phyloP scores from a whole-genome alignment of 345 rosid species.

The Aquilaria sinensis region DNA sequence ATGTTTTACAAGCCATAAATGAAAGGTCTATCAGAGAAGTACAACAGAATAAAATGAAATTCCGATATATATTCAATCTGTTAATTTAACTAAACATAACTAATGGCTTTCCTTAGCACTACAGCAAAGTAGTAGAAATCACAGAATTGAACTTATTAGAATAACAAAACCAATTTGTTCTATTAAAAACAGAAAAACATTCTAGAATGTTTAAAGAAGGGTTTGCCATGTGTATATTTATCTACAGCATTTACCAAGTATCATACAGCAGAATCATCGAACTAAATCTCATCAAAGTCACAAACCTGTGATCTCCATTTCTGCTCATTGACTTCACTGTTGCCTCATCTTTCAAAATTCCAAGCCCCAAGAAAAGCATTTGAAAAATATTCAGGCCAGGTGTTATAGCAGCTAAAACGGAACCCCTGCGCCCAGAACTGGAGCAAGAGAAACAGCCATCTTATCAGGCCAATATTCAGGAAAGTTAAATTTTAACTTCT shows the following conservation, averaged over 20 bases:
- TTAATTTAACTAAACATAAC: no score
- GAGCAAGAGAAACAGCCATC: conserved; percentile 15
- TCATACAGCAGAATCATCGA: background rate
- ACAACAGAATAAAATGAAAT: no score
- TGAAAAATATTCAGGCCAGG: conserved; percentile 67
- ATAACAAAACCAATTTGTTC: background rate
- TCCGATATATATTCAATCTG: no score
- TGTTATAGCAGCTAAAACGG: conserved; percentile 58
- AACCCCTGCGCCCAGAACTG: conserved; percentile 80
- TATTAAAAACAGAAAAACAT: background rate
- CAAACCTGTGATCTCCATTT: conserved; percentile 79
- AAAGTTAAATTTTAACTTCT: conserved; percentile 4
- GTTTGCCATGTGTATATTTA: background rate
- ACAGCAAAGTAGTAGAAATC: no score
- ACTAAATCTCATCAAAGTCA: conserved; percentile 1
- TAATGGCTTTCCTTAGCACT: no score
- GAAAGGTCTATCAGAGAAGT: no score
- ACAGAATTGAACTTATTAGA: no score
- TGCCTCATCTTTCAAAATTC: conserved; percentile 77
- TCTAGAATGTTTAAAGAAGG: background rate
- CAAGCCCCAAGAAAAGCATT: conserved; percentile 75
- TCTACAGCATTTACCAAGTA: background rate
- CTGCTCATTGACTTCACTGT: conserved; percentile 95
- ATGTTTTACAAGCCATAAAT: conserved; percentile 8
- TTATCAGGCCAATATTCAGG: conserved; percentile 6